phyloP scores from a whole-genome alignment of 768 basidiomycete genomes.

The Trametes cingulata region DNA sequence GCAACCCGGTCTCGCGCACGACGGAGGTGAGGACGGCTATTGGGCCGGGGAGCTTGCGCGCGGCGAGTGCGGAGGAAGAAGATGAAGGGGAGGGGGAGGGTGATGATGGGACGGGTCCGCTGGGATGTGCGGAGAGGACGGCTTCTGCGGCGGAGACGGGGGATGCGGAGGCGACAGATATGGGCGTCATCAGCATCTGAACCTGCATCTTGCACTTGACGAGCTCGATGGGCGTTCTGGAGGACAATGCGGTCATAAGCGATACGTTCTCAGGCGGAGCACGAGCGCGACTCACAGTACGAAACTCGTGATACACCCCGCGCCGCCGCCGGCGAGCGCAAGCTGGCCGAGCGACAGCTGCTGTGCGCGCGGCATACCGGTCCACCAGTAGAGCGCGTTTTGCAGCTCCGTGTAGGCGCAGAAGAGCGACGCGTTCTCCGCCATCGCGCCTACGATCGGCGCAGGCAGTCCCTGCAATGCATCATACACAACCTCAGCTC shows the following conservation, averaged over 20 bases:
- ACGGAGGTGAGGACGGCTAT: conserved; percentile 64
- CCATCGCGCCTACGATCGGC: conserved; percentile 89
- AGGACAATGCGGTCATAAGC: neutral
- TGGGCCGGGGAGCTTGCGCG: conserved; percentile 65
- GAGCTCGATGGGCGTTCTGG: conserved; percentile 89
- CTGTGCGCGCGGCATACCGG: conserved; percentile 35
- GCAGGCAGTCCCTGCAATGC: conserved; percentile 75
- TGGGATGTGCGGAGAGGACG: conserved; percentile 17
- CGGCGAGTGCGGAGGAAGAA: conserved; percentile 22
- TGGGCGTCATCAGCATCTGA: conserved; percentile 65
- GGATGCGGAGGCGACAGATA: conserved; percentile 18
- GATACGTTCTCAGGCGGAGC: too few species aligned
- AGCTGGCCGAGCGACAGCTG: conserved; percentile 68
- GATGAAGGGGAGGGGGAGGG: too few species aligned
- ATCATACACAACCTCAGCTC: neutral
- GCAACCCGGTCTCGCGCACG: conserved; percentile 65
- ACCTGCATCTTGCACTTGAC: conserved; percentile 99
- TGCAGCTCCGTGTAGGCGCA: conserved; percentile 81
- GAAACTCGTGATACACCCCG: conserved; percentile 85
- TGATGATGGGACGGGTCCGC: conserved; percentile 12
- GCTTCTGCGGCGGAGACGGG: conserved; percentile 23
- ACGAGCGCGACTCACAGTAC: conserved; percentile 59
- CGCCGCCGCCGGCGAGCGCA: conserved; percentile 80
- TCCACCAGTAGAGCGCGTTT: conserved; percentile 51
- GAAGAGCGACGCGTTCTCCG: conserved; percentile 88